These are phyloP conservation scores for Eimeria necatrix DNA, from an alignment of 169 alveolate genomes.

Conservation along the genomic window DNA sequence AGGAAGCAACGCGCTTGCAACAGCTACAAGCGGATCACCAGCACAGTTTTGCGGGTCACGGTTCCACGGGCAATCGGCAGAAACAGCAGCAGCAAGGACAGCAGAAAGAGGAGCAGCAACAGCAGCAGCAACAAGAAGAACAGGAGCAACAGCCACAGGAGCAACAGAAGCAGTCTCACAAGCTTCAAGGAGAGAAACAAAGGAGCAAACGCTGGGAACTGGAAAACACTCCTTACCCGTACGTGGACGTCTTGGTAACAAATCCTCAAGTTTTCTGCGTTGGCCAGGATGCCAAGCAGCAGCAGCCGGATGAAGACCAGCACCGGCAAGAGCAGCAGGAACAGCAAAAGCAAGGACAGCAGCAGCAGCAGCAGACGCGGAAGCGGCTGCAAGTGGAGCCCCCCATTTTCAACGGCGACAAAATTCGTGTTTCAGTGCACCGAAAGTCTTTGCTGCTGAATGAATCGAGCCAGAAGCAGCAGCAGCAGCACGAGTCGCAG, in stretches of 20 bases:
- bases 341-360: background rate
- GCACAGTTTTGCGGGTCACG: background rate
- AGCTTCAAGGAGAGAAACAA: background rate
- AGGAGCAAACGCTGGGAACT: background rate
- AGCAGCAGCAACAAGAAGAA: background rate
- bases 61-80: background rate
- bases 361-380: background rate
- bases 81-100: conserved; percentile 30
- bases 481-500: conserved; percentile 18
- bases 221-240: conserved; percentile 6
- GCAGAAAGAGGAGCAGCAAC: background rate
- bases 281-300: conserved; percentile 1
- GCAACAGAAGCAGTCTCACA: background rate
- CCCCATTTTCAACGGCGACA: conserved; percentile 27
- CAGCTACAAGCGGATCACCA: conserved; percentile 50
- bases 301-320: conserved; percentile 33
- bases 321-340: conserved; percentile 34
- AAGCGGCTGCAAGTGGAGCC: background rate
- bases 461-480: conserved; percentile 26
- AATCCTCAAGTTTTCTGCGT: background rate
- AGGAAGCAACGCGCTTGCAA: conserved; percentile 32
- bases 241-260: background rate
- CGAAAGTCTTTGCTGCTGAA: conserved; percentile 36
- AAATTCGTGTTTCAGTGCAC: conserved; percentile 34
- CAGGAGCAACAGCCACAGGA: background rate